Conservation (phyloP, 78 protist genomes). For the slime mould (Dictyostelium discoideum) region DNA sequence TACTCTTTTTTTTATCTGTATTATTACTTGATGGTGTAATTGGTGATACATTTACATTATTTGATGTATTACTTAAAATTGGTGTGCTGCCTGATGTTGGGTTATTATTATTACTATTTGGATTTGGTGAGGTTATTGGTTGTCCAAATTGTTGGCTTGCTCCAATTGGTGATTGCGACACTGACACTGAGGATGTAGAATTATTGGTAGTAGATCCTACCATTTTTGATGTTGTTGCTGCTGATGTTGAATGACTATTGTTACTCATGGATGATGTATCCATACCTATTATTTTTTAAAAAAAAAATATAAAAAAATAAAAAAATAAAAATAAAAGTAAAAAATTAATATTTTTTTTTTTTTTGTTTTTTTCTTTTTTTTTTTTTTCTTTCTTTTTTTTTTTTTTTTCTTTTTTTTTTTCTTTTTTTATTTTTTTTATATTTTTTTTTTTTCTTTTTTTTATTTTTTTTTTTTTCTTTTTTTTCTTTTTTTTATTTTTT, state of each 20-base stretch:
- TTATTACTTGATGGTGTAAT: not conserved
- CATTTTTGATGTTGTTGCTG: not conserved
- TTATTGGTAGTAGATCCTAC: not conserved
- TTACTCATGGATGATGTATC: not conserved
- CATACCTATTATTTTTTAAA: not conserved
- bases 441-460: no score
- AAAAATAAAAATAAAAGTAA: no score
- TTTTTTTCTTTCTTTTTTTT: no score
- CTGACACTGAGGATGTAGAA: not conserved
- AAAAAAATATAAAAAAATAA: no score
- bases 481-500: no score
- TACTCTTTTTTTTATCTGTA: not conserved
- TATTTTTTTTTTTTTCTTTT: no score
- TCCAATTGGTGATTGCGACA: slow-evolving; percentile 11
- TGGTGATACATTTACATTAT: not conserved
- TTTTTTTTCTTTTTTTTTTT: no score
- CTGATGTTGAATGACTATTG: not conserved
- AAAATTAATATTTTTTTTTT: no score
- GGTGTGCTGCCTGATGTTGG: not conserved
- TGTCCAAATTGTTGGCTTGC: not conserved
- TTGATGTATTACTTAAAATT: not conserved
- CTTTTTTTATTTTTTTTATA: no score
- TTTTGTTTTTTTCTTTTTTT: no score
- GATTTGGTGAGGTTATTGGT: not conserved
- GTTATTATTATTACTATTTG: not conserved